Conservation (phyloP, 345 rosid species). For the Euphorbia tirucalli region DNA sequence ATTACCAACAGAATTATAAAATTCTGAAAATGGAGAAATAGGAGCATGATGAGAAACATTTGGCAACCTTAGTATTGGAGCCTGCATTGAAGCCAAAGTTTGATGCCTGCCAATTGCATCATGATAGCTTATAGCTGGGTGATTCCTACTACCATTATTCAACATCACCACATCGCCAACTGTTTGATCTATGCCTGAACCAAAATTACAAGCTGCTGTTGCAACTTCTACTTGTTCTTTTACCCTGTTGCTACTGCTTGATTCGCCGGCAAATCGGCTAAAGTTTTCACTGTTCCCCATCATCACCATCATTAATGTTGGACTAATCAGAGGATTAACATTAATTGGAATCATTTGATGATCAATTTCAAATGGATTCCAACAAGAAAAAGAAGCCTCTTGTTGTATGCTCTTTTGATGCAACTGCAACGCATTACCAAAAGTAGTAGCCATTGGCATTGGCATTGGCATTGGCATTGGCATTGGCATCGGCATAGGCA, state of each 20-base stretch:
- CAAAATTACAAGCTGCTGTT: too few species aligned
- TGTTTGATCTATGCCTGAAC: not conserved
- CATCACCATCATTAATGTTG: slow-evolving; percentile 10
- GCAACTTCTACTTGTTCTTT: not conserved
- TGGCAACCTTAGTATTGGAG: too few species aligned
- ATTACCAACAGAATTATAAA: not conserved
- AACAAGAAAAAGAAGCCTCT: too few species aligned
- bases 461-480: not conserved
- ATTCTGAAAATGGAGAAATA: not conserved
- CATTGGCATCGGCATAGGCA: slow-evolving; percentile 3
- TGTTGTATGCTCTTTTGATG: too few species aligned
- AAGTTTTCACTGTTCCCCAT: not conserved
- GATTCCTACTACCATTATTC: too few species aligned
- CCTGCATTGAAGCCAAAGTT: not conserved
- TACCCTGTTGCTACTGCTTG: not conserved
- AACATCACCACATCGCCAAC: slow-evolving; percentile 3
- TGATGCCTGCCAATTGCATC: not conserved
- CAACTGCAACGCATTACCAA: too few species aligned
- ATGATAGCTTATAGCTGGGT: not conserved
- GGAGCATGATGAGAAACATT: not conserved
- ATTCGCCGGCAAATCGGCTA: not conserved
- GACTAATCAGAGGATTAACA: slow-evolving; percentile 5
- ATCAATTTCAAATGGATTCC: too few species aligned
- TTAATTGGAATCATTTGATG: slow-evolving; percentile 9
- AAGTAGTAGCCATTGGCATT: too few species aligned